Evolutionary conservation across 2,329 filamentous ascomycete species (phyloP).

Genomic region (Huntiella decipiens): DNA sequence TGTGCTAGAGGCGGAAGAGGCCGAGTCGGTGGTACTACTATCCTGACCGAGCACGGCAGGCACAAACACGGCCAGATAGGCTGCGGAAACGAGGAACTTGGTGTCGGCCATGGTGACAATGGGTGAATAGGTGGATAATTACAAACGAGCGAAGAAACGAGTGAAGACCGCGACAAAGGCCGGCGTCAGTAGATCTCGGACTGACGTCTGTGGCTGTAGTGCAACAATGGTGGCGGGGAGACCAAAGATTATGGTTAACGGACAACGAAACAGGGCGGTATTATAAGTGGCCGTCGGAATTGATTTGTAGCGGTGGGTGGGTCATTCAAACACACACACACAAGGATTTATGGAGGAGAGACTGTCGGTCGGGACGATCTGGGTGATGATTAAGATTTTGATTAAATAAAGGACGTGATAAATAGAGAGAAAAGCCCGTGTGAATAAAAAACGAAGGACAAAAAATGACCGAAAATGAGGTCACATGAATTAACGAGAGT

Average conservation of each 20-base stretch:
- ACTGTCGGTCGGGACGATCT: too few species aligned
- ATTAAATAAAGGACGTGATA: background rate
- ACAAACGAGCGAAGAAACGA: background rate
- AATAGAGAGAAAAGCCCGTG: background rate
- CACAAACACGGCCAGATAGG: constrained; percentile 12
- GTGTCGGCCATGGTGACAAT: constrained; percentile 6
- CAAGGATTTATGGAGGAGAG: too few species aligned
- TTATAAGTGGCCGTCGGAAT: background rate
- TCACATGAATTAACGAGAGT: background rate
- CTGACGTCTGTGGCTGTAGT: too few species aligned
- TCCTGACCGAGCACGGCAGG: constrained; percentile 11
- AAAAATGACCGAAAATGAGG: background rate
- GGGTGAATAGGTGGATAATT: too few species aligned
- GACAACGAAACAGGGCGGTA: background rate
- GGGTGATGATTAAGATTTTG: background rate
- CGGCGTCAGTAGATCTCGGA: too few species aligned
- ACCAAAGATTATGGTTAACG: too few species aligned
- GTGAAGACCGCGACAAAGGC: too few species aligned
- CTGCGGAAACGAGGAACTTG: constrained; percentile 11
- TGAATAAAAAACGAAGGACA: background rate
- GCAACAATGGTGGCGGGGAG: too few species aligned
- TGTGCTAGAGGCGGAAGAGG: constrained; percentile 1
- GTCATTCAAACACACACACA: too few species aligned
- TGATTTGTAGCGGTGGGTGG: background rate
- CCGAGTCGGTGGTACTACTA: background rate